Conservation (phyloP, 2,329 filamentous ascomycete genomes). For the Raffaelea arxii region DNA sequence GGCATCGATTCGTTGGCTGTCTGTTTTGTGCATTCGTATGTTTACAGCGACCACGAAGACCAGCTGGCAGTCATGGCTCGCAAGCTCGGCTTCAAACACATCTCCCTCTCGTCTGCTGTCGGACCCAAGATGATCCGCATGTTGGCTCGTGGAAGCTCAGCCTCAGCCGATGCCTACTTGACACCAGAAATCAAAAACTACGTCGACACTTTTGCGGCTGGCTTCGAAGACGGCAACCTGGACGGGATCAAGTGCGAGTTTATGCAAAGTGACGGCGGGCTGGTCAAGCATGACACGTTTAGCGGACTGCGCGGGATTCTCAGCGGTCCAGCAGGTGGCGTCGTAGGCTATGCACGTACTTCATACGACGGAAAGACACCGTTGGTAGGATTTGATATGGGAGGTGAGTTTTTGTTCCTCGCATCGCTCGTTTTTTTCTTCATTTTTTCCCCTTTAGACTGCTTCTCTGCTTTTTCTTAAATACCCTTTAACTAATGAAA, state of each 20-base stretch:
- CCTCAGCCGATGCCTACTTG: conserved; percentile 64
- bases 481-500: too few species aligned
- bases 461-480: too few species aligned
- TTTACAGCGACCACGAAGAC: conserved; percentile 8
- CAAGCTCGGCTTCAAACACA: background rate
- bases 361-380: conserved; percentile 57
- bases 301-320: conserved; percentile 44
- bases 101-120: background rate
- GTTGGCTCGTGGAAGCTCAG: conserved; percentile 57
- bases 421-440: too few species aligned
- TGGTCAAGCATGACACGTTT: conserved; percentile 9
- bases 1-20: conserved; percentile 40
- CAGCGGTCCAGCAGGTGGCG: conserved; percentile 59
- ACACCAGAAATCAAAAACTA: conserved; percentile 64
- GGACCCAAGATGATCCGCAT: conserved; percentile 54
- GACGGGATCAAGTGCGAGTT: conserved; percentile 58
- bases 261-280: too few species aligned
- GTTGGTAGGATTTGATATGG: conserved; percentile 44
- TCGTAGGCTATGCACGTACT: conserved; percentile 66
- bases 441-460: too few species aligned
- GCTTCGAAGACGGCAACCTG: conserved; percentile 55
- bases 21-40: conserved; percentile 9
- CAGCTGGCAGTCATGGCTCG: conserved; percentile 5
- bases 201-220: conserved; percentile 54
- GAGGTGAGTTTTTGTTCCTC: background rate